Base-by-base conservation (phyloP, 2,329 filamentous ascomycete species). In the Bipolaris bicolor region DNA sequence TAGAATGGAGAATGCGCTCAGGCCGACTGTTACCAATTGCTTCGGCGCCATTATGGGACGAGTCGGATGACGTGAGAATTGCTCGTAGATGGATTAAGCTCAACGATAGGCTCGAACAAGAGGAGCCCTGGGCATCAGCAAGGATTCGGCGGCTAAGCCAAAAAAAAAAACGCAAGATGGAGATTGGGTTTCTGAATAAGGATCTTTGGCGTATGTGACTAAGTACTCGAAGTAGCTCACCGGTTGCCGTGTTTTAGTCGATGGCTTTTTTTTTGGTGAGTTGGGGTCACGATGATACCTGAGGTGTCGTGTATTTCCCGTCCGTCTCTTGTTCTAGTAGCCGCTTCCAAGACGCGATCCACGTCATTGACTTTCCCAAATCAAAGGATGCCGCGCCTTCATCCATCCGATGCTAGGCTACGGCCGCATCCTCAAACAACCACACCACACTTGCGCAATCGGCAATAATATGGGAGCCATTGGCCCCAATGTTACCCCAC, bases 11-110 rank as follows among this genome's bases (percentile, higher is more conserved):
- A 58, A 56, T 22, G 36, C 51, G 45, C 45, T 61, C 60, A 71
- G 61, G 45, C 45, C 55, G 36, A 41, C 55, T 39, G 57, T 65
- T 58, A 71, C 52, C 49, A 73, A 63, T 60, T 65, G 63, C 59
- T 63, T 71, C 55, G 67, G 61, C 48, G 58, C 57, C 61, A 69
- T 70, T 43, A 55, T 49, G 39, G 51, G 51, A 7, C 41, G 53
- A 43, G 51, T 46, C 29, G 47, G 60, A 55, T 60, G 57, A 63
- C 64, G 57, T 61, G 60, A 63, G 57, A 56, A 47, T 46, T 33
- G 41, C 24, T 22, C 7, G 29, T 39, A 29, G 24, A 36, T 20
- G 15, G 34, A 37, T 52, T 52, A 22, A 40, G 33, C 47, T 53
- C 43, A 43, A 40, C 37, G 37, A 26, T 45, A 26, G 39, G 41